phyloP scores from a whole-genome alignment of 805 yeast species.

The Cephaloascus albidus region DNA sequence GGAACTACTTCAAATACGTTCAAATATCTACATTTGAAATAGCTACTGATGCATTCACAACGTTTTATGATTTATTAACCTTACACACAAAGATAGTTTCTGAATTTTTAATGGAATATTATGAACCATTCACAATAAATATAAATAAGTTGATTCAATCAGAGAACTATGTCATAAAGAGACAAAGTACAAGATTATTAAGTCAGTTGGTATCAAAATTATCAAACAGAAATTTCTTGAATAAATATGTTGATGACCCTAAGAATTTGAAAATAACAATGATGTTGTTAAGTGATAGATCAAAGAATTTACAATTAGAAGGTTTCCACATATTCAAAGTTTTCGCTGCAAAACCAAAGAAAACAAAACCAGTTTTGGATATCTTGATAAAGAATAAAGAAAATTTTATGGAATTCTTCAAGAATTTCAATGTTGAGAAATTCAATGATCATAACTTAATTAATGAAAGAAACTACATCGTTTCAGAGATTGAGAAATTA shows the following conservation, averaged over 20 bases:
- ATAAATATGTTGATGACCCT: slow-evolving; percentile 68
- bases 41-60: slow-evolving; percentile 82
- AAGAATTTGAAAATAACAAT: slow-evolving; percentile 80
- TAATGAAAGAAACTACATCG: slow-evolving; percentile 76
- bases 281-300: slow-evolving; percentile 80
- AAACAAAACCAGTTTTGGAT: slow-evolving; percentile 70
- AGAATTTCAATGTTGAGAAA: slow-evolving; percentile 49
- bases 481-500: slow-evolving; percentile 61
- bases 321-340: slow-evolving; percentile 91
- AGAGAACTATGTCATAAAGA: slow-evolving; percentile 81
- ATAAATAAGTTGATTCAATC: slow-evolving; percentile 68
- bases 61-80: slow-evolving; percentile 62
- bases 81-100: slow-evolving; percentile 59
- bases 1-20: slow-evolving; percentile 79
- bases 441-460: slow-evolving; percentile 57
- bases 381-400: slow-evolving; percentile 77
- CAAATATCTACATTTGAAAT: slow-evolving; percentile 75
- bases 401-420: slow-evolving; percentile 62
- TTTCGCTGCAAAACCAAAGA: slow-evolving; percentile 93
- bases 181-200: slow-evolving; percentile 77
- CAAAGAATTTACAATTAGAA: slow-evolving; percentile 81
- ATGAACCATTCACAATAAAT: slow-evolving; percentile 45
- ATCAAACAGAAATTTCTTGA: slow-evolving; percentile 64
- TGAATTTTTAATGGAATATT: slow-evolving; percentile 56
- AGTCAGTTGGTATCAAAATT: slow-evolving; percentile 64